A percentile compares a stretch with the other conserved stretches of the same genome.
Evolutionary conservation across 2,329 filamentous ascomycete genomes (phyloP).

Genomic region (Xylaria sp.): DNA sequence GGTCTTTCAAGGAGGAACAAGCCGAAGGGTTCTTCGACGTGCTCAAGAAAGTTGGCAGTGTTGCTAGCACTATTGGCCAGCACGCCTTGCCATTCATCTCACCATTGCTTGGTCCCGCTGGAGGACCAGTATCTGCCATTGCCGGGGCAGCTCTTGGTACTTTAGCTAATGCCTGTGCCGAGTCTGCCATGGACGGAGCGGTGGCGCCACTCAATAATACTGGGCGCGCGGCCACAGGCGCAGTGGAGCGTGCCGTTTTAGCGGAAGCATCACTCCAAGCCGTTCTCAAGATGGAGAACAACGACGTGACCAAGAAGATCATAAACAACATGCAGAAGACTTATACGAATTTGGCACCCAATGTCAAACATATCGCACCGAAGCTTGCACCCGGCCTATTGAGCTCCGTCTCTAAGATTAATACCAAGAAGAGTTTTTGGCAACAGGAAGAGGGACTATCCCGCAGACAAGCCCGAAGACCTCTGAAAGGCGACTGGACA

Average conservation of each 20-base stretch:
- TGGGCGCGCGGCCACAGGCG: neutral
- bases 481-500: neutral
- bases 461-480: neutral
- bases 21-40: conserved; percentile 3
- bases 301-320: neutral
- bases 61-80: conserved; percentile 3
- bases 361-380: conserved; percentile 16
- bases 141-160: conserved; percentile 13
- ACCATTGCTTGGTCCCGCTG: conserved; percentile 1
- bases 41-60: neutral
- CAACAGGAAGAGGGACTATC: neutral
- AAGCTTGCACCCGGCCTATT: conserved; percentile 11
- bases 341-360: conserved; percentile 12
- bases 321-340: neutral
- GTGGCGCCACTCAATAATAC: neutral
- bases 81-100: conserved; percentile 8
- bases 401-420: conserved; percentile 6
- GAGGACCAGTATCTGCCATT: conserved; percentile 3
- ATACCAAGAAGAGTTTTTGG: neutral
- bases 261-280: conserved; percentile 23
- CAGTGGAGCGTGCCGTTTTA: conserved; percentile 10
- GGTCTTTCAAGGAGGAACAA: neutral
- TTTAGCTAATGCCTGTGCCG: conserved; percentile 20
- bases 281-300: conserved; percentile 14
- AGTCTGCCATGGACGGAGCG: conserved; percentile 7